Evolutionary conservation across 148 eudicot species (phyloP).

Genomic region (Fallopia convolvulus): DNA sequence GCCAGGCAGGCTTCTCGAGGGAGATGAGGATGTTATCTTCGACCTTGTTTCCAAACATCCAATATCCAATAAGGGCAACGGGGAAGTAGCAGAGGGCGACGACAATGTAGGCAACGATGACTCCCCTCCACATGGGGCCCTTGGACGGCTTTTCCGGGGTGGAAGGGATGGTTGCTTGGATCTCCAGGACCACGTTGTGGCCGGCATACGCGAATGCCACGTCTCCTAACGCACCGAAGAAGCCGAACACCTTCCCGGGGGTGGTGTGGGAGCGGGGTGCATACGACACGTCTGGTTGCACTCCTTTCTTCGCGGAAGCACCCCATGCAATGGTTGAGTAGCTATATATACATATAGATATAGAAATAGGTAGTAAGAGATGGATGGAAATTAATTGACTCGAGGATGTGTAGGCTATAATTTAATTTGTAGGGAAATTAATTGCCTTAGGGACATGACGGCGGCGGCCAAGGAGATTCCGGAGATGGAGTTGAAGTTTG

Average conservation of each 20-base stretch:
- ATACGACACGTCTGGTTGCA: background rate
- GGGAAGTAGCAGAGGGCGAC: slow-evolving; percentile 9
- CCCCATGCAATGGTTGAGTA: slow-evolving; percentile 7
- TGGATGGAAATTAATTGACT: too few relatives aligned
- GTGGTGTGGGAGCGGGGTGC: background rate
- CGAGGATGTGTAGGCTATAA: too few relatives aligned
- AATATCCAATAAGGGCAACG: slow-evolving; percentile 3
- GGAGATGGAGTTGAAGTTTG: slow-evolving; percentile 9
- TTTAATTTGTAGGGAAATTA: too few relatives aligned
- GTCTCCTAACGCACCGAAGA: background rate
- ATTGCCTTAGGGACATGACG: slow-evolving; percentile 2
- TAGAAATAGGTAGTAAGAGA: background rate
- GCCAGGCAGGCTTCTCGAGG: background rate
- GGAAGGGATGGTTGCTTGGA: slow-evolving; percentile 10
- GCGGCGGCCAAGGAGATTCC: slow-evolving; percentile 8
- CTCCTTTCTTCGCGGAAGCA: background rate
- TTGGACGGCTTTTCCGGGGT: background rate
- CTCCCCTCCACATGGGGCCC: slow-evolving; percentile 11
- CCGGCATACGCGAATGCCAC: slow-evolving; percentile 10
- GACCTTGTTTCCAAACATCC: background rate
- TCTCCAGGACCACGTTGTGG: slow-evolving; percentile 3
- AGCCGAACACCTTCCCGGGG: background rate
- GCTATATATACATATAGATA: background rate
- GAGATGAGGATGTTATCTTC: background rate
- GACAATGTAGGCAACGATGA: background rate